Conservation (phyloP, 768 basidiomycete species). For the Rickenella mellea region DNA sequence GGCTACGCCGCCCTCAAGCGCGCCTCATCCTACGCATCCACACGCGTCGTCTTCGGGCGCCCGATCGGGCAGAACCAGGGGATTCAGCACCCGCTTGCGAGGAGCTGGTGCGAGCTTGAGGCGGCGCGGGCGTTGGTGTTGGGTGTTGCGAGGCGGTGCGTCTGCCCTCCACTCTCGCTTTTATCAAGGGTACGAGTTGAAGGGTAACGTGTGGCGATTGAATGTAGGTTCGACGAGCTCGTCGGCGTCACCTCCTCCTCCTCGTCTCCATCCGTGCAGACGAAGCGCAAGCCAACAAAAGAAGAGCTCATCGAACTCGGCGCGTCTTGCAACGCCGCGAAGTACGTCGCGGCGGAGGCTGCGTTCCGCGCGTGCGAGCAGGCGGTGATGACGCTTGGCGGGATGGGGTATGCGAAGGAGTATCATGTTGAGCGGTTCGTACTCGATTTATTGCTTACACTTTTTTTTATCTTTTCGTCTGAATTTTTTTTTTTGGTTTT, state of each 20-base stretch:
- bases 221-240: not conserved
- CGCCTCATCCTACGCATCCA: conserved; percentile 11
- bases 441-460: not conserved
- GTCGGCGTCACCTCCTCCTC: too few species aligned
- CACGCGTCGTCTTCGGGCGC: conserved; percentile 11
- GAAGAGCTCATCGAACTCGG: conserved; percentile 4
- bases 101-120: conserved; percentile 11
- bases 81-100: conserved; percentile 14
- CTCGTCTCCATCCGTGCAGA: not conserved
- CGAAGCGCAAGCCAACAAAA: not conserved
- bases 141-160: conserved; percentile 9
- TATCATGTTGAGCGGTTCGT: conserved; percentile 4
- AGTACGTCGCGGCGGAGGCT: conserved; percentile 13
- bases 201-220: not conserved
- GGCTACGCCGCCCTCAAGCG: conserved; percentile 12
- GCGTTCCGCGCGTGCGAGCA: conserved; percentile 10
- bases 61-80: conserved; percentile 14
- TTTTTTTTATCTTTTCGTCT: too few species aligned
- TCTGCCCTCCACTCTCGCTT: not conserved
- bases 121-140: conserved; percentile 8
- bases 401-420: conserved; percentile 11
- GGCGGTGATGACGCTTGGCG: conserved; percentile 8
- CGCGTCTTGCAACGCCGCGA: conserved; percentile 10
- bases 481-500: too few species aligned
- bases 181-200: not conserved